phyloP scores from a whole-genome alignment of 768 basidiomycete species.

The Collybia sordida region DNA sequence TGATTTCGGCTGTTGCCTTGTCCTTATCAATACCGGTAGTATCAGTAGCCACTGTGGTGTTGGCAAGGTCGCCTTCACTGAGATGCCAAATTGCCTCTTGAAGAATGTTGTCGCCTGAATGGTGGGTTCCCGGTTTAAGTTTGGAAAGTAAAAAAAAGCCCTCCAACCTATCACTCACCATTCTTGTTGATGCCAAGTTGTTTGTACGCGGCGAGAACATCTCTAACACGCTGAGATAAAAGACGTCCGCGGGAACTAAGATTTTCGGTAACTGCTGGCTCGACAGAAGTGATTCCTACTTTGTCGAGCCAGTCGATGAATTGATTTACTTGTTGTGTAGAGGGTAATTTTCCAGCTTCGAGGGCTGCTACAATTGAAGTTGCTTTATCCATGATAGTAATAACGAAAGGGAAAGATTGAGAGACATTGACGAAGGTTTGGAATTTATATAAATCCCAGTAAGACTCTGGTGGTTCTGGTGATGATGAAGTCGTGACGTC shows the following conservation, averaged over 20 bases:
- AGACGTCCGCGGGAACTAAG: constrained; percentile 57
- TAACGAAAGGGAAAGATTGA: neutral
- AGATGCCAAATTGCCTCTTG: constrained; percentile 71
- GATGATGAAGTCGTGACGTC: no score
- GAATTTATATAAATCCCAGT: neutral
- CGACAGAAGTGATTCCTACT: constrained; percentile 45
- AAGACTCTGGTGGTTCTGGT: neutral
- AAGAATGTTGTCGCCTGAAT: constrained; percentile 58
- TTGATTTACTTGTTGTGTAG: constrained; percentile 51
- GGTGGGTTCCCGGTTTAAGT: no score
- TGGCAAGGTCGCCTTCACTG: constrained; percentile 48
- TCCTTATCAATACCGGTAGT: constrained; percentile 32
- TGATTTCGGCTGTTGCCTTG: constrained; percentile 48
- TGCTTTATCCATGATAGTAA: constrained; percentile 57
- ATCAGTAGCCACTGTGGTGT: constrained; percentile 31
- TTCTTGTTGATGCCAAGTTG: constrained; percentile 56
- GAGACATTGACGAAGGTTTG: neutral
- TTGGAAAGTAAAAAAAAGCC: neutral
- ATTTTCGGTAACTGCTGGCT: constrained; percentile 33
- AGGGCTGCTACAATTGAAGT: constrained; percentile 66
- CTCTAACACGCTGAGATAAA: constrained; percentile 48
- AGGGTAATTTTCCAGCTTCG: constrained; percentile 70
- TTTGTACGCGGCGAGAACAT: constrained; percentile 60
- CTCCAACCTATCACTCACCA: no score
- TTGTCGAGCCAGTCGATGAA: constrained; percentile 57